Conservation (phyloP, 495 filamentous ascomycete species). For the Penicillium flavigenum region DNA sequence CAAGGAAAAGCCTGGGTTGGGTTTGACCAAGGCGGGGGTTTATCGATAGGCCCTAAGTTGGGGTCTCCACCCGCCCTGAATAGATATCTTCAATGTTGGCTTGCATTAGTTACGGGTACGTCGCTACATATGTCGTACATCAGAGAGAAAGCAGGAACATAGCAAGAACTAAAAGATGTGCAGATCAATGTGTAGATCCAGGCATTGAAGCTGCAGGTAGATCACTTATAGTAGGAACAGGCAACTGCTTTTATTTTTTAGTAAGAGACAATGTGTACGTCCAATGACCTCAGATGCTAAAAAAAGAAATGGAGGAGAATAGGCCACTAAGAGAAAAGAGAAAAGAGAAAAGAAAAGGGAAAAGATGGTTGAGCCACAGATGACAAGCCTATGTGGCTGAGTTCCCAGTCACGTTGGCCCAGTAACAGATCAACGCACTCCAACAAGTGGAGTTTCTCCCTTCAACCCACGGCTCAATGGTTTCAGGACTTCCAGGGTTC, state of each 20-base stretch:
- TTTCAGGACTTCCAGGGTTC: constrained; percentile 5
- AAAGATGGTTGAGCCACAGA: neutral
- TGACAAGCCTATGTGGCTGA: constrained; percentile 11
- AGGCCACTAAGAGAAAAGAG: too few species aligned
- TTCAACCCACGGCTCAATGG: constrained; percentile 18
- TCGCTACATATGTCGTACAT: neutral
- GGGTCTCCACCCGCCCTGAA: neutral
- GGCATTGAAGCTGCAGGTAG: neutral
- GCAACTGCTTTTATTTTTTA: constrained; percentile 3
- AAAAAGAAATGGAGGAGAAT: constrained; percentile 2
- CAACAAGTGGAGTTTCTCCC: constrained; percentile 7
- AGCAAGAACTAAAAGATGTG: neutral
- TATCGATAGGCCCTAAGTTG: constrained; percentile 17
- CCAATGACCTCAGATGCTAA: constrained; percentile 6
- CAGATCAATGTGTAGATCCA: neutral
- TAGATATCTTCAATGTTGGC: neutral
- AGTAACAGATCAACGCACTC: constrained; percentile 27
- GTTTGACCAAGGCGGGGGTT: constrained; percentile 7
- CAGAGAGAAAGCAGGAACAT: neutral
- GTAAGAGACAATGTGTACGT: too few species aligned
- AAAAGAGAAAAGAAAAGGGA: too few species aligned
- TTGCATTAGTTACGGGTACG: neutral
- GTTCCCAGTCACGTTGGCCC: constrained; percentile 34
- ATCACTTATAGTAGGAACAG: neutral
- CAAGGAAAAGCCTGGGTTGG: neutral